These are phyloP conservation scores for Babesia bovis DNA, from an alignment of 169 alveolate species.

Conservation along the genomic window DNA sequence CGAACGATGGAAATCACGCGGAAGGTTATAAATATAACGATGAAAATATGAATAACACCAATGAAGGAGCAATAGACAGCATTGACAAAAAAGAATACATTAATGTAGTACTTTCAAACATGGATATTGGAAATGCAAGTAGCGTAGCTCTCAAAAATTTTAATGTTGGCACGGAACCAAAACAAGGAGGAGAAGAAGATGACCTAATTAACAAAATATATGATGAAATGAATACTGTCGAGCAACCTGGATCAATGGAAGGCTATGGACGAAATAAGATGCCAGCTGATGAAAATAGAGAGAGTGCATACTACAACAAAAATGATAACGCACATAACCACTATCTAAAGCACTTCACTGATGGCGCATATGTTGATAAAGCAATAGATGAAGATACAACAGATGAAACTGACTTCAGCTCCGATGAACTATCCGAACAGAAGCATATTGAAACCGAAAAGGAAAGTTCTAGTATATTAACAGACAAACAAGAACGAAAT, in stretches of 20 bases:
- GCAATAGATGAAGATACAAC: constrained; percentile 1
- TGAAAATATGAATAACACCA: neutral
- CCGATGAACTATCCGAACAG: neutral
- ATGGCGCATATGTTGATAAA: neutral
- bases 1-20: neutral
- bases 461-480: neutral
- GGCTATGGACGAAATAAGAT: neutral
- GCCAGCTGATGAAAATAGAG: constrained; percentile 3
- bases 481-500: neutral
- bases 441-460: neutral
- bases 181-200: neutral
- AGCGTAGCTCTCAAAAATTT: neutral
- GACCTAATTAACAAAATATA: neutral
- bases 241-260: neutral
- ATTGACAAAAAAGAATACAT: neutral
- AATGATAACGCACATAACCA: constrained; percentile 17
- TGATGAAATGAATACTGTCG: neutral
- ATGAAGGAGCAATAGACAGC: neutral
- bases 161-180: neutral
- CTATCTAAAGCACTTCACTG: constrained; percentile 32
- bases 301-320: constrained; percentile 44
- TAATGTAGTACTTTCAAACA: neutral
- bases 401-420: neutral
- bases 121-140: constrained; percentile 11
- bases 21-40: neutral